phyloP scores from a whole-genome alignment of 345 rosid species.

The Populus euphratica region DNA sequence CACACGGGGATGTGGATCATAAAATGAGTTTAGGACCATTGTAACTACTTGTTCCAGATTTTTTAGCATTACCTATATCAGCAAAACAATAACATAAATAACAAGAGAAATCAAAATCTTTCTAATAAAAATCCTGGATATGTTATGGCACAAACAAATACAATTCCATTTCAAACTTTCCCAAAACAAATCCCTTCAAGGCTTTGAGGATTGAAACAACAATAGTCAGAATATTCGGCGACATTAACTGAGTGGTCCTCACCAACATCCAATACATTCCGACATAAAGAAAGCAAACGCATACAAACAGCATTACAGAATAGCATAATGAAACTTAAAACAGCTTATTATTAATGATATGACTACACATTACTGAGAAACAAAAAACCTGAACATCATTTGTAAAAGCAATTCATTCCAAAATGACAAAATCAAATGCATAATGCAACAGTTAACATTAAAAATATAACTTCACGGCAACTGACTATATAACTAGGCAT shows the following conservation, averaged over 20 bases:
- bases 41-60: constrained; percentile 80
- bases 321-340: neutral
- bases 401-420: neutral
- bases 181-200: neutral
- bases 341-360: neutral
- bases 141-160: neutral
- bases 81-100: constrained; percentile 10
- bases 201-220: too few relatives aligned
- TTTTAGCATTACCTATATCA: constrained; percentile 79
- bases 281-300: neutral
- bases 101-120: neutral
- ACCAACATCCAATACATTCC: neutral
- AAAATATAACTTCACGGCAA: neutral
- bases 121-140: neutral
- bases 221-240: neutral
- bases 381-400: neutral
- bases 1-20: constrained; percentile 87
- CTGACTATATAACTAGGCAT: neutral
- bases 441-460: neutral
- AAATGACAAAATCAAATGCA: neutral
- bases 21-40: constrained; percentile 83
- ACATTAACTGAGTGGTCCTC: neutral
- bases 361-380: neutral
- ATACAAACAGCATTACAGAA: neutral
- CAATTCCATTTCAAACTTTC: neutral